Evolutionary conservation across 306 rosid species (phyloP), one percentile per base, ranked within the genome.

Genomic region (Rubus parviflorus): DNA sequence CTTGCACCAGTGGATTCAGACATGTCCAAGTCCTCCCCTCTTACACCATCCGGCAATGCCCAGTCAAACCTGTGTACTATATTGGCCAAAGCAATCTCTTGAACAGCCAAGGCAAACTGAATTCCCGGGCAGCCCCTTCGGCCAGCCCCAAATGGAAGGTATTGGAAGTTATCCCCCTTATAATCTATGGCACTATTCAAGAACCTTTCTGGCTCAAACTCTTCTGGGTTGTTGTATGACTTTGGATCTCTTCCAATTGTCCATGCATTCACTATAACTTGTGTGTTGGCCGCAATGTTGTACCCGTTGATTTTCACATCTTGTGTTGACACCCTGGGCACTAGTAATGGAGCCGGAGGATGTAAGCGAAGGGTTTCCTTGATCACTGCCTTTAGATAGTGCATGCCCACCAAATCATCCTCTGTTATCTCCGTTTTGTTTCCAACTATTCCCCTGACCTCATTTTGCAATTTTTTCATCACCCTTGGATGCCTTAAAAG

Each of bases 121-220:
- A 22, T 40, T 1, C 82, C 88, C 0, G 86, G 88, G 46, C 88
- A 79, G 4, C 64, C 64, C 64, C 64, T 58, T 58, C 64, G 35
- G 35, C 63, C 37, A 57, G 63, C 82, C 0, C 88, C 86, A 19
- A 85, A 85, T 57, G 89, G 89, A 25, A 85, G 67, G 0, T 82
- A 69, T n/a, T 57, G 73, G 4, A 85, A 82, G 13, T 74, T 68
- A 4, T 62, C 75, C 12, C 86, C 89, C 68, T 70, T 82, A 45
- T 66, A 80, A 57, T 82, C 86, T 0, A 80, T 51, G 1, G 22
- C 8, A n/a, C 17, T 68, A 10, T 17, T 37, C 25, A 82, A 4
- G 22, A 85, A 85, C 35, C 70, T 64, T 19, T 64, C 45, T 14
- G 70, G 70, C 46, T 57, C 63, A 1, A 57, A 57, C 63, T 22